A percentile compares a stretch with the other conserved stretches of the same genome.
These are phyloP conservation scores for Rhodocollybia butyracea DNA, from an alignment of 768 basidiomycete species.

Conservation along the genomic window DNA sequence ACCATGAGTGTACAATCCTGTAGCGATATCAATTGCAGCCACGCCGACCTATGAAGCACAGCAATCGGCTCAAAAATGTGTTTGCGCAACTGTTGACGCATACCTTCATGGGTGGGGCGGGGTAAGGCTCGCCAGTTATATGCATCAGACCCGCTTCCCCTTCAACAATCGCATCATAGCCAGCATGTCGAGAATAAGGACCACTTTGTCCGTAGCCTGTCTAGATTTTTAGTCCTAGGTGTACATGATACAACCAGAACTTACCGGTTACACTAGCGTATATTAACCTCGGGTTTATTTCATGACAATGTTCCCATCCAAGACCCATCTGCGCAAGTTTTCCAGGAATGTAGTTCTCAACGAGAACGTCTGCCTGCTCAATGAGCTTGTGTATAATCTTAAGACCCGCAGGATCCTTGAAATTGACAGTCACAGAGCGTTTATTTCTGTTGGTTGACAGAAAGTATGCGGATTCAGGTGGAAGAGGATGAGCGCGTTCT, in stretches of 20 bases:
- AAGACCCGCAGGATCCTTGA: constrained; percentile 76
- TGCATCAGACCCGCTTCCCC: constrained; percentile 95
- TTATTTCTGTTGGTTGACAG: constrained; percentile 87
- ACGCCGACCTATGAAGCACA: constrained; percentile 94
- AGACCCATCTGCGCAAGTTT: constrained; percentile 84
- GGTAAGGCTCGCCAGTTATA: constrained; percentile 50
- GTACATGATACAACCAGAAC: constrained; percentile 13
- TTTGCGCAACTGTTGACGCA: too few relatives aligned
- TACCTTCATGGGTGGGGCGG: neutral
- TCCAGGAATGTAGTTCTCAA: constrained; percentile 86
- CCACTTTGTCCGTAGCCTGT: constrained; percentile 86
- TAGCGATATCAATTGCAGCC: constrained; percentile 86
- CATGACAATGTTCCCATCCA: constrained; percentile 77
- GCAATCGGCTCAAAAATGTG: constrained; percentile 56
- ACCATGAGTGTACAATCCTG: constrained; percentile 86
- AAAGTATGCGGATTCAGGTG: constrained; percentile 92
- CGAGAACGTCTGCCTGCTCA: constrained; percentile 74
- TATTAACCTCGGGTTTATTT: constrained; percentile 76
- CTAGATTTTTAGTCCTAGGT: neutral
- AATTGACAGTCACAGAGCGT: constrained; percentile 84
- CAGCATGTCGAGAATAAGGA: constrained; percentile 77
- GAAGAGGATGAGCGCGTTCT: constrained; percentile 56
- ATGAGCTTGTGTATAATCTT: constrained; percentile 73
- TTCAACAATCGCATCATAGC: constrained; percentile 86
- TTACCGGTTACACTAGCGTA: constrained; percentile 88